Percentiles rank a stretch among this genome's conserved stretches.
Conservation (phyloP, 2,329 filamentous ascomycete species). For the Fusarium lyarnte region DNA sequence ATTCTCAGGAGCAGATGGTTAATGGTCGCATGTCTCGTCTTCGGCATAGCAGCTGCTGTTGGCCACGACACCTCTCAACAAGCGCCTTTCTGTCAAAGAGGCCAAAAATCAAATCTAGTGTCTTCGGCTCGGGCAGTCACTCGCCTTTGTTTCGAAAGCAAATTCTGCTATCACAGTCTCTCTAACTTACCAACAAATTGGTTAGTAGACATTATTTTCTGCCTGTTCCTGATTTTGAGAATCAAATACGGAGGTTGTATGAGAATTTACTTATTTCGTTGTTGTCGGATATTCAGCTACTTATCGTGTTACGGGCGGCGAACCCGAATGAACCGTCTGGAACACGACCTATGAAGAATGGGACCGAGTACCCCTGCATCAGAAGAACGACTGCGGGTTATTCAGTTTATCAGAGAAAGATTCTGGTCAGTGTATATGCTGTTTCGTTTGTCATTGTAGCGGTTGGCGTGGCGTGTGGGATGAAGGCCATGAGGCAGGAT, state of each 20-base stretch:
- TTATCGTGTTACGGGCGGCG: slow-evolving; percentile 25
- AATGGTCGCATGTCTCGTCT: not conserved
- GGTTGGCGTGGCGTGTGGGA: slow-evolving; percentile 8
- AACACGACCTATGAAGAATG: not conserved
- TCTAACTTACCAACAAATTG: slow-evolving; percentile 6
- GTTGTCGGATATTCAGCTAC: slow-evolving; percentile 19
- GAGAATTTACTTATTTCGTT: slow-evolving; percentile 31
- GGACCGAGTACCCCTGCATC: slow-evolving; percentile 11
- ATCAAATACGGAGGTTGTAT: not conserved
- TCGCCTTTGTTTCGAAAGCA: not conserved
- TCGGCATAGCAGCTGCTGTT: not conserved
- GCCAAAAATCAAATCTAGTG: slow-evolving; percentile 10
- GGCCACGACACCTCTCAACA: slow-evolving; percentile 5
- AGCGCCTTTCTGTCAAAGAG: not conserved
- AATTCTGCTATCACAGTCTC: not conserved
- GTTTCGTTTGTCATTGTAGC: slow-evolving; percentile 17
- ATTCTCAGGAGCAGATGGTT: not conserved
- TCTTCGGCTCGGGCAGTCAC: slow-evolving; percentile 1
- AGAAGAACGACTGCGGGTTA: not conserved
- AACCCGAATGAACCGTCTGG: slow-evolving; percentile 15
- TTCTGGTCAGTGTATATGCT: slow-evolving; percentile 11
- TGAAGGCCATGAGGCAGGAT: slow-evolving; percentile 23
- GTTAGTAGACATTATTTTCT: slow-evolving; percentile 20
- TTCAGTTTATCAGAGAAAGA: slow-evolving; percentile 21
- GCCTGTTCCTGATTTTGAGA: slow-evolving; percentile 2